Base-by-base conservation (phyloP, 257 asterid species). In the Salvia hispanica region DNA sequence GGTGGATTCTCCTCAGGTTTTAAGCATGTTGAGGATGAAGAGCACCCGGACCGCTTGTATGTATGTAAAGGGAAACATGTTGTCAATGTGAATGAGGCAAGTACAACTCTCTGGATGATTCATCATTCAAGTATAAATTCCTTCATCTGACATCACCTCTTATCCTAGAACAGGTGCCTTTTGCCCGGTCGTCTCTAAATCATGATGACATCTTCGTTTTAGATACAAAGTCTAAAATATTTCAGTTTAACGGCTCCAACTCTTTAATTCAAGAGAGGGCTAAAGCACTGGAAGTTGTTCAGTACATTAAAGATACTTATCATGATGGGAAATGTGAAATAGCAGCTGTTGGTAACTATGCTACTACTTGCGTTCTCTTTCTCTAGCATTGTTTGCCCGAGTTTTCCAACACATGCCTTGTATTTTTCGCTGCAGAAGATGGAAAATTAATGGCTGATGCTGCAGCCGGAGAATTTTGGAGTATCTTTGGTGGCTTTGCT, bases 401-500 rank as follows among this genome's bases (percentile, higher is more conserved):
- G 31, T 54, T 59, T 61, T 46, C 56, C 70, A 34, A 69, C 58
- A 48, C 39, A 43, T 63, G 8, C 33, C 70, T 69, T 59, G 59
- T 66, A 40, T 71, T 77, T 80, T 71, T 25, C 18, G 58, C 70
- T 72, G 78, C 85, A 91, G 97, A 91, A 45, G 97, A 91, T 70
- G 97, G 97, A 51, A 88, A 78, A 65, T 79, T 91, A 59, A 89
- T 91, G 79, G 86, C 95, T 66, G 95, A 91, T 75, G 85, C 96
- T 14, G 96, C 84, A 18, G 80, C 83, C 44, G 97, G 97, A 52
- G 97, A 91, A 66, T 91, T 91, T 78, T 91, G 97, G 97, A 84
- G 83, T 77, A 74, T 88, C 44, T 91, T 91, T 69, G 97, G 97
- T 53, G 97, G 97, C 48, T 91, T 86, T 81, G 97, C 97, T 78